Percentiles rank a stretch among this genome's conserved stretches.
Conservation (phyloP, 176 grass and related monocot genomes). For the Themeda triandra region DNA sequence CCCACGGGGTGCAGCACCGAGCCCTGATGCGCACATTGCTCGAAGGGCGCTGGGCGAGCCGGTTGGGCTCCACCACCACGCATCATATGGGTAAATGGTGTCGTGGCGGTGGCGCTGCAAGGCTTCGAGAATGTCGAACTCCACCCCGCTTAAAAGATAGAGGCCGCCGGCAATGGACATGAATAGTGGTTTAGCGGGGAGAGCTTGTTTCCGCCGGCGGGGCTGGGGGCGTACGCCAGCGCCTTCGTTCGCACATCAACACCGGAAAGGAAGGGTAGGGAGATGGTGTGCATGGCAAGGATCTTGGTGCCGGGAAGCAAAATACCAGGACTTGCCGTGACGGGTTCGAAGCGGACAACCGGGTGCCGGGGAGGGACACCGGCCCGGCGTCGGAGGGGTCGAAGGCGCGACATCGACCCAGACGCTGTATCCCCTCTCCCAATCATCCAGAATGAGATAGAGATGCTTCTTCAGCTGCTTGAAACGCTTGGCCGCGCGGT, state of each 20-base stretch:
- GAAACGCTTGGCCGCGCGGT: too few species aligned
- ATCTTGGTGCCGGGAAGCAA: background rate
- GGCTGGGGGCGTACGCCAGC: background rate
- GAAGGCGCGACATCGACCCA: background rate
- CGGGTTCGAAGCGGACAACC: background rate
- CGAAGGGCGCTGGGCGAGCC: background rate
- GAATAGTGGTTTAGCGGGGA: rapidly evolving
- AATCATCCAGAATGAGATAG: too few species aligned
- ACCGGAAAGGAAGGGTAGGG: background rate
- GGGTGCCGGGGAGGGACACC: background rate
- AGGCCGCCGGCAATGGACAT: background rate
- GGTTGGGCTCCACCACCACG: background rate
- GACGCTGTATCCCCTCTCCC: background rate
- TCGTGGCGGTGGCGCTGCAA: background rate
- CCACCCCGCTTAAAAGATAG: background rate
- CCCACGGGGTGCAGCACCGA: background rate
- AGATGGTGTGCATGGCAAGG: background rate
- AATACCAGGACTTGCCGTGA: background rate
- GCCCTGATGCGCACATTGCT: background rate
- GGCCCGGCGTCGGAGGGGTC: background rate
- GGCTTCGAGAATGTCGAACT: background rate
- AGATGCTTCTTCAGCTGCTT: too few species aligned
- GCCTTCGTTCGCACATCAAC: background rate
- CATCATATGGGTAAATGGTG: background rate
- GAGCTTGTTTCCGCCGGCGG: background rate